These are phyloP conservation scores for Coprinellus micaceus DNA, from an alignment of 768 basidiomycete species.

Conservation along the genomic window DNA sequence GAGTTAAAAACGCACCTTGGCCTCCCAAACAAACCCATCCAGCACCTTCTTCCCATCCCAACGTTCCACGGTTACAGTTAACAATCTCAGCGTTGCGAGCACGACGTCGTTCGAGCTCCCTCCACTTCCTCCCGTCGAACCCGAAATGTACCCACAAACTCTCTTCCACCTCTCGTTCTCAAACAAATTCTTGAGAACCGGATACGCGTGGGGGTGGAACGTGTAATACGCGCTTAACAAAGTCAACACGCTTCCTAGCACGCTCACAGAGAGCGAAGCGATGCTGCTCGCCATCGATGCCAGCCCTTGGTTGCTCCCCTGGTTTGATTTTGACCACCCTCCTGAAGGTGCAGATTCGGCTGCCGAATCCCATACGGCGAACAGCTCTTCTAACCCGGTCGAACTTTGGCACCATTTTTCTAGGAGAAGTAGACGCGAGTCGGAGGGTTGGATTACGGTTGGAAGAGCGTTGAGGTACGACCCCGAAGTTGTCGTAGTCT, in stretches of 20 bases:
- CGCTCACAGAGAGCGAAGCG: conserved; percentile 23
- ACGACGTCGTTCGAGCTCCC: conserved; percentile 50
- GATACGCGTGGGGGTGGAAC: conserved; percentile 57
- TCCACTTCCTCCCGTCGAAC: conserved; percentile 32
- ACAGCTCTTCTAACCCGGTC: not conserved
- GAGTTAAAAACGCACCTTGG: conserved; percentile 45
- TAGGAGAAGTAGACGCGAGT: conserved; percentile 2
- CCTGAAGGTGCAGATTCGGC: not conserved
- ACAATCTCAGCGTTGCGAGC: conserved; percentile 62
- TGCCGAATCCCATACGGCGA: not conserved
- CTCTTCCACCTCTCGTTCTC: conserved; percentile 51
- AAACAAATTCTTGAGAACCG: conserved; percentile 60
- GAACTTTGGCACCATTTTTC: conserved; percentile 4
- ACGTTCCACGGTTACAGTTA: conserved; percentile 57
- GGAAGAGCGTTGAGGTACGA: conserved; percentile 1
- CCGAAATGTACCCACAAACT: conserved; percentile 60
- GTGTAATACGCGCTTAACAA: conserved; percentile 68
- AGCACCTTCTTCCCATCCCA: conserved; percentile 57
- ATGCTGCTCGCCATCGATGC: conserved; percentile 4
- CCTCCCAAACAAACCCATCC: conserved; percentile 76
- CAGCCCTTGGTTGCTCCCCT: not conserved
- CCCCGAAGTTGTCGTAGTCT: not conserved
- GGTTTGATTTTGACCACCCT: not conserved
- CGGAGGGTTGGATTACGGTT: conserved; percentile 3
- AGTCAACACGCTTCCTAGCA: conserved; percentile 56